These are phyloP conservation scores for Aegilops sharonensis DNA, from an alignment of 176 grass and related monocot species.

Conservation along the genomic window DNA sequence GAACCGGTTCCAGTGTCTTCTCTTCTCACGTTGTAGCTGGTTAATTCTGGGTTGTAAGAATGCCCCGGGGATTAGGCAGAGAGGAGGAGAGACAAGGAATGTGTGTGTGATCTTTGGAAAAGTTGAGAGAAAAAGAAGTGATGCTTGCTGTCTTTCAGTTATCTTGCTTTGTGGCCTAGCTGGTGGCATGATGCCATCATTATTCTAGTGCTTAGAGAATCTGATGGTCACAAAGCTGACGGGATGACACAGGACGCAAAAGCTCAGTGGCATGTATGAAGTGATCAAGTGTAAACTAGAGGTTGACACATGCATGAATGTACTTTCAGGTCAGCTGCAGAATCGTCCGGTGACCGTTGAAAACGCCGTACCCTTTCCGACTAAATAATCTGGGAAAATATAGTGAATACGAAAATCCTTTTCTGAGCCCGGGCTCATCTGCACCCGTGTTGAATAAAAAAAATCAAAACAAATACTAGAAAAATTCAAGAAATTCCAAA, in stretches of 20 bases:
- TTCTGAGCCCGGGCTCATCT: no score
- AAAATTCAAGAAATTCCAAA: no score
- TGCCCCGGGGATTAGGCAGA: conserved; percentile 29
- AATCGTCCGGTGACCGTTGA: not conserved
- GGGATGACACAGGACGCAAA: not conserved
- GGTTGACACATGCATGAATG: not conserved
- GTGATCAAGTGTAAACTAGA: not conserved
- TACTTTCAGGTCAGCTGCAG: not conserved
- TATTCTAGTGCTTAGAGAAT: conserved; percentile 17
- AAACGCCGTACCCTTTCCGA: not conserved
- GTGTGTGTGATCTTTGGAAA: conserved; percentile 41
- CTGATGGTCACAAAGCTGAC: conserved; percentile 24
- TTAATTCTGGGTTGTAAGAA: conserved; percentile 4
- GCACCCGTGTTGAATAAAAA: no score
- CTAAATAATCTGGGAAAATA: not conserved
- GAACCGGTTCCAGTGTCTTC: conserved; percentile 26
- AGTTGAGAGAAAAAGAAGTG: conserved; percentile 19
- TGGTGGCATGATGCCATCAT: conserved; percentile 22
- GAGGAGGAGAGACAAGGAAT: conserved; percentile 32
- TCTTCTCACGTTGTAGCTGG: conserved; percentile 20
- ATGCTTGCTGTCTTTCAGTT: conserved; percentile 43
- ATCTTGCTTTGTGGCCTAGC: conserved; percentile 35
- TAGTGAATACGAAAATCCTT: not conserved
- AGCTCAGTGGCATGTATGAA: not conserved
- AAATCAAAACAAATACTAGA: no score